Evolutionary conservation across 495 filamentous ascomycete genomes (phyloP), one percentile per base, ranked within the genome.

Genomic region (Hypomontagnella submonticulosa): DNA sequence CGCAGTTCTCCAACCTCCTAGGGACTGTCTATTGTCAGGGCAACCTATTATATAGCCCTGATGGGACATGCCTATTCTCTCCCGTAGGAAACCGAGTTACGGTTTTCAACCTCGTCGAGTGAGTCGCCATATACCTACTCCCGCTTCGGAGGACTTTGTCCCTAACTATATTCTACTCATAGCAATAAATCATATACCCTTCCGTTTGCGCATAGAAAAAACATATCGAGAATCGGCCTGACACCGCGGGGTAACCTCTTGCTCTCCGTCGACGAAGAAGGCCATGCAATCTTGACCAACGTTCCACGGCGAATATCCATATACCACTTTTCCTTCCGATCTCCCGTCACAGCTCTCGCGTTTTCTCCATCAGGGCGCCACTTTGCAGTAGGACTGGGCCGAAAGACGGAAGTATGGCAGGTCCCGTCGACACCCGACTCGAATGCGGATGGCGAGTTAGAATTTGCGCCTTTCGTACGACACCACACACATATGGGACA

Each of bases 21-120:
- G 96, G 95, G 63, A 99, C 93, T 67, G 95, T 99, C 68, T 99
- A 97, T 82, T 90, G 92, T 79, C 91, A 90, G 83, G 95, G 96
- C 77, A 98, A 97, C 75, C 85, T 99, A 60, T 85, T 97, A 68
- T 99, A 97, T 82, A 96, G 91, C 70, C 94, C 93, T 67, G 95
- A 99, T 87, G 95, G 95, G 67, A 94, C 90, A 66, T 93, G 91
- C 77, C 84, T 99, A 43, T 89, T 95, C 63, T 98, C 96, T n/a
- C 95, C 95, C 19, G 96, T 99, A 55, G 95, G 95, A 71, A 99
- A 98, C 80, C 82, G 92, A 71, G 92, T 99, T 49, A 91, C 95
- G 1, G 90, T 97, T 48, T 99, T 99, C 77, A 93, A 99, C 73
- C 82, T 99, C 15, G 89, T 97, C 57, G 92, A 97, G 93, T 97